Conservation (phyloP, 1,139 yeast species). For the Debaryomyces fabryi region DNA sequence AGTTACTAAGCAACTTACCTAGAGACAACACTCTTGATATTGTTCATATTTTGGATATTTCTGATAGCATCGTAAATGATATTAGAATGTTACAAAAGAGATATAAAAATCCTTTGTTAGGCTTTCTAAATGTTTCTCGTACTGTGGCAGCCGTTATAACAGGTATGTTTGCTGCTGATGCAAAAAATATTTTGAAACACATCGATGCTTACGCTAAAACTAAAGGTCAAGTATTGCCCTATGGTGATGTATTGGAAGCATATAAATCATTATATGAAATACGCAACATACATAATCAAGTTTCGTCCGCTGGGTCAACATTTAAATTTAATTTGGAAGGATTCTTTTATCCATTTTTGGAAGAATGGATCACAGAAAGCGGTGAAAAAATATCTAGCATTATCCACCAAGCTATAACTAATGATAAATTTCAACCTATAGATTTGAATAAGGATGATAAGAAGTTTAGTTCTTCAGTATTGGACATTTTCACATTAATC, state of each 20-base stretch:
- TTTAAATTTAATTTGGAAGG: constrained; percentile 63
- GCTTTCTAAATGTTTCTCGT: constrained; percentile 55
- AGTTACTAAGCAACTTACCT: constrained; percentile 60
- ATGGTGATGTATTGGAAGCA: constrained; percentile 63
- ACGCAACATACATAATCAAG: constrained; percentile 56
- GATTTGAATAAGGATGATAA: constrained; percentile 44
- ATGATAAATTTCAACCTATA: constrained; percentile 59
- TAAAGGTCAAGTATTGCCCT: constrained; percentile 44
- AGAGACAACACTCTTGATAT: constrained; percentile 62
- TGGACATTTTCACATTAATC: constrained; percentile 67
- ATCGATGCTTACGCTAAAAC: constrained; percentile 48
- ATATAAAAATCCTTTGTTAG: constrained; percentile 65
- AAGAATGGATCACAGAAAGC: constrained; percentile 58
- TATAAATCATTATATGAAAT: constrained; percentile 60
- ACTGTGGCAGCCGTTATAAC: constrained; percentile 60
- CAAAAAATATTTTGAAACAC: constrained; percentile 61
- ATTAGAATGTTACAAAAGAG: constrained; percentile 59
- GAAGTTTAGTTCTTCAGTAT: constrained; percentile 55
- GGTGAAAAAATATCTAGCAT: constrained; percentile 51
- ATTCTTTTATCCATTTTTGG: constrained; percentile 60
- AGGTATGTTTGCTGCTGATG: constrained; percentile 65
- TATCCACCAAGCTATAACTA: constrained; percentile 55
- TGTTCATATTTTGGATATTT: constrained; percentile 60
- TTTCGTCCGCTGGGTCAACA: constrained; percentile 31
- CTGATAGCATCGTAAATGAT: constrained; percentile 55